These are phyloP conservation scores for Fusarium subglutinans DNA, from an alignment of 2,329 filamentous ascomycete genomes.

Conservation along the genomic window DNA sequence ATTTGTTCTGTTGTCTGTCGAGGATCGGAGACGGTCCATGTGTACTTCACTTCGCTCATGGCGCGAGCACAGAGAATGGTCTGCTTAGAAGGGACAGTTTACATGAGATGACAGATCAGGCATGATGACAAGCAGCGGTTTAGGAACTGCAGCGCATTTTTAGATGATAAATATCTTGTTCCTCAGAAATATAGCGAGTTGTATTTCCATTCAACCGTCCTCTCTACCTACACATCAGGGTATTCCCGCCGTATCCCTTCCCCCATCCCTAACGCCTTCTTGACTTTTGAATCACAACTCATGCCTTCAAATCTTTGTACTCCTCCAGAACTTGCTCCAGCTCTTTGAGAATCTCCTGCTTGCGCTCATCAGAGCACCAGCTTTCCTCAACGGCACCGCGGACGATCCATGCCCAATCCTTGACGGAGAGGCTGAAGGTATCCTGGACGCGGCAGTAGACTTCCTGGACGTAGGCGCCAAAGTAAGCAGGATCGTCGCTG, in stretches of 20 bases:
- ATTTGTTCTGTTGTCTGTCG: not conserved
- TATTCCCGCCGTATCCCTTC: constrained; percentile 7
- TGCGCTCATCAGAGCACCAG: constrained; percentile 73
- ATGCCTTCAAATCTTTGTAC: constrained; percentile 19
- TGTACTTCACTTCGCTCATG: constrained; percentile 12
- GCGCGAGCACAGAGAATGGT: not conserved
- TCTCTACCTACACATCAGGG: not conserved
- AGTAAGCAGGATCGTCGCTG: constrained; percentile 79
- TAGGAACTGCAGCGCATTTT: constrained; percentile 4
- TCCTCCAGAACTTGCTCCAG: constrained; percentile 44
- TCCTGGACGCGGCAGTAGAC: constrained; percentile 80
- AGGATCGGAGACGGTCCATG: not conserved
- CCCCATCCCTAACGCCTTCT: constrained; percentile 4
- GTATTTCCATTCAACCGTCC: not conserved
- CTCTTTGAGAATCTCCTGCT: constrained; percentile 63
- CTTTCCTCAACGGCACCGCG: constrained; percentile 71
- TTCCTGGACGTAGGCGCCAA: constrained; percentile 78
- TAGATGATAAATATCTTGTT: constrained; percentile 5
- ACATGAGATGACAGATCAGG: constrained; percentile 6
- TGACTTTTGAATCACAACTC: not conserved
- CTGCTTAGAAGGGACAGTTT: not conserved
- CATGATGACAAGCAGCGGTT: not conserved
- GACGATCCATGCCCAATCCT: constrained; percentile 75
- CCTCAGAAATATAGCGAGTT: not conserved
- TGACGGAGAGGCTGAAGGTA: constrained; percentile 67